Percentiles rank a stretch among this genome's conserved stretches.
Evolutionary conservation across 139 green algal species (phyloP).

Genomic region (Chlorella sp.): DNA sequence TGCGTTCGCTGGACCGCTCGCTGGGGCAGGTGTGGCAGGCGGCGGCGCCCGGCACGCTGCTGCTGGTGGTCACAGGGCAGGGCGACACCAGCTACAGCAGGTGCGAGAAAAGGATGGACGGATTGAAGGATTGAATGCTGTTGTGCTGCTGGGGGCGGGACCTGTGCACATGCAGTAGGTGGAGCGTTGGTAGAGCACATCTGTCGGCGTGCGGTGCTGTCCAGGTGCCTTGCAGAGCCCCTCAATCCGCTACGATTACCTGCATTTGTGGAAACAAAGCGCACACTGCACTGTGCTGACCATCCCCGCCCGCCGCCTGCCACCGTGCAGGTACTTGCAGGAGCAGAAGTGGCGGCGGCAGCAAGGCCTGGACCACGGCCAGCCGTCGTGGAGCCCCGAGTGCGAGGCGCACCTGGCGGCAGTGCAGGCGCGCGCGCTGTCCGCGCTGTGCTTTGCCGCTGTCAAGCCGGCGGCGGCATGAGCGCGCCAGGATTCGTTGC

Average conservation of each 20-base stretch:
- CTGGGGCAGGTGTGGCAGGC: conserved; percentile 53
- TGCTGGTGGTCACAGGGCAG: conserved; percentile 68
- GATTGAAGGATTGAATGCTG: neutral
- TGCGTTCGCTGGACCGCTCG: conserved; percentile 46
- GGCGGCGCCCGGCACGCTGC: conserved; percentile 59
- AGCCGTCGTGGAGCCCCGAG: conserved; percentile 51
- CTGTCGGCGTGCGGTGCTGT: no score
- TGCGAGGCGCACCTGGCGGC: conserved; percentile 49
- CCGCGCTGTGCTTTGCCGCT: conserved; percentile 51
- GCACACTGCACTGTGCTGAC: neutral
- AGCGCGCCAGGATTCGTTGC: neutral
- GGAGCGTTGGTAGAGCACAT: no score
- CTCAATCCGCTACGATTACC: no score
- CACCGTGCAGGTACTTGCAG: conserved; percentile 37
- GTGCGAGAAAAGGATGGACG: neutral
- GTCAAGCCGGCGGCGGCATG: conserved; percentile 40
- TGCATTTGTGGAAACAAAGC: no score
- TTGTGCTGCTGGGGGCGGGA: neutral
- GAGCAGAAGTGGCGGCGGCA: conserved; percentile 64
- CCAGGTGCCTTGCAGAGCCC: no score
- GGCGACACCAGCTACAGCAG: conserved; percentile 61
- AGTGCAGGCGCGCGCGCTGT: conserved; percentile 24
- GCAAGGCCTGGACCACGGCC: conserved; percentile 44
- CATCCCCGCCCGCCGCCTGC: neutral
- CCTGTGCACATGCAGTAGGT: no score